Evolutionary conservation across 2,329 filamentous ascomycete genomes (phyloP), one percentile per base, ranked within the genome.

Genomic region (Juglanconis sp.): DNA sequence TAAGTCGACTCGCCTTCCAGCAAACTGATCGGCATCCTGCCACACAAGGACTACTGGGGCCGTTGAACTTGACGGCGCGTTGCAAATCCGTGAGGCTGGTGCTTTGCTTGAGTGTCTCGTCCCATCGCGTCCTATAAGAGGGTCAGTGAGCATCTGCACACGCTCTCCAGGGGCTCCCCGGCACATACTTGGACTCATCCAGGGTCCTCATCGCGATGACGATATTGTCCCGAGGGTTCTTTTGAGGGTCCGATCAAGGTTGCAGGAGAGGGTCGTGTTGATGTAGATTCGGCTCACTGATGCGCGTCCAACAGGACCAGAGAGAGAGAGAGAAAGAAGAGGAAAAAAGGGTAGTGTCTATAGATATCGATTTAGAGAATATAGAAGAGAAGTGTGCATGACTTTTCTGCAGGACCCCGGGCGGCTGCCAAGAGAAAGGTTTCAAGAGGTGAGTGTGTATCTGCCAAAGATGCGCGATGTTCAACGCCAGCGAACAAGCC

Each of bases 11-110:
- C 50, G 53, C 52, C 85, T 96, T 97, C 94, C 94, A 98, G 74
- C 90, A 96, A 42, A 96, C 83, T 3, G 94, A 97, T 59, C 93
- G 87, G 65, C 92, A 85, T 13, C 91, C 92, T 51, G 86, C 79
- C 56, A 87, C 76, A 71, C 89, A 92, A 53, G 88, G 86, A 68
- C 83, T 89, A 10, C 73, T 73, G 15, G 81, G 73, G 17, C 83
- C 82, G 67, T 86, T 82, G 64, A 82, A 76, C 71, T 81, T 85
- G 56, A 91, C 81, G n/a, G 86, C 85, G 65, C 79, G 79, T 73
- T 84, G 86, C 58, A 92, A 77, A 62, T 87, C 82, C n/a, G 76
- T 75, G 61, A 89, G 76, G 68, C 80, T 83, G 57, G 79, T 77
- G 66, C 82, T 81, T 68, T 85, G 78, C 66, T 76, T 77, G 69